Evolutionary conservation across 192 early-diverging fungal genomes (phyloP), one percentile per base, ranked within the genome.

Genomic region (Obelidium mucronatum): DNA sequence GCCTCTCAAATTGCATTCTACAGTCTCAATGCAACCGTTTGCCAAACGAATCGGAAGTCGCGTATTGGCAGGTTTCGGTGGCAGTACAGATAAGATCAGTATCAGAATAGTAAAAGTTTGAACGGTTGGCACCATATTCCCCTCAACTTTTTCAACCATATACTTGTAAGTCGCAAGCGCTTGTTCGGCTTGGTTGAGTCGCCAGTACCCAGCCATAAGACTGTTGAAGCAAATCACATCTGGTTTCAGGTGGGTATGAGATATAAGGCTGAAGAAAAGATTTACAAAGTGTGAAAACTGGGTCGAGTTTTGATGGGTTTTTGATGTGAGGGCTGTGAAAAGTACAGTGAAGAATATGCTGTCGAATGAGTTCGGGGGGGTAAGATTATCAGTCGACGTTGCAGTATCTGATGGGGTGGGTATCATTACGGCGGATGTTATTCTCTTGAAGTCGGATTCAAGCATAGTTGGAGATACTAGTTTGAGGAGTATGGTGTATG

Each of bases 401-500:
- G 8, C 22, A 51, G n/a, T 22, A 24, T 1, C 13, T n/a, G n/a
- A 22, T 19, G 17, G 42, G 13, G 24, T 33, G 66, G 66, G 51
- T 3, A 39, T 42, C 44, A 15, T 67, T 65, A 17, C 19, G 2
- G 37, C 11, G 13, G 63, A 15, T 35, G n/a, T 36, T 2, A 42
- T 39, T 48, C n/a, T 40, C 17, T 51, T 42, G 0, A 67, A 30
- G 39, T 22, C 24, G 24, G 66, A 42, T 19, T 19, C 17, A 8
- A 51, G 17, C 3, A 40, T 15, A 2, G 17, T 28, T 15, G 66
- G 44, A 8, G 66, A 67, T 8, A 51, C 42, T 17, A 67, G 22
- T 52, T 67, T 67, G 22, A 67, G 66, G 26, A 67, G 66, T 11
- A 67, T n/a, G 0, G 66, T 67, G 26, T 51, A 67, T 28, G 66